Evolutionary conservation across 805 yeast genomes (phyloP).

Genomic region (Pichia nakasei): DNA sequence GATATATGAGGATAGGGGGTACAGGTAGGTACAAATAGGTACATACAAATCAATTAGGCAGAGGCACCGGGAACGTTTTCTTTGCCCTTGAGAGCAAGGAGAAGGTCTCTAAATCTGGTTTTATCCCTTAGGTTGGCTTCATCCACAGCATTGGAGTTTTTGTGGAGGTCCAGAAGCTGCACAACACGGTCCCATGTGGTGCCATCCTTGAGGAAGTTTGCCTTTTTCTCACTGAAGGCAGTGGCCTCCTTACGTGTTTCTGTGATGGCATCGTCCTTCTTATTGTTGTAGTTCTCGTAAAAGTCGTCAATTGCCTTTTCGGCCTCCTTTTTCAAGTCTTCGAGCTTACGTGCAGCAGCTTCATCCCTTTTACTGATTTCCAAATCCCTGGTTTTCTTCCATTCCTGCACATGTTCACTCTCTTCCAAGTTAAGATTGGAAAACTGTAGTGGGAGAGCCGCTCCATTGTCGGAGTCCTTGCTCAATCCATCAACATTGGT

Average conservation of each 20-base stretch:
- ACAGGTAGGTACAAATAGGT: no score
- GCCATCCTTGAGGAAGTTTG: slow-evolving; percentile 43
- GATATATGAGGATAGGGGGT: no score
- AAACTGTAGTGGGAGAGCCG: slow-evolving; percentile 36
- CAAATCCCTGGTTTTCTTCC: slow-evolving; percentile 74
- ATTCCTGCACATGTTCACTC: slow-evolving; percentile 55
- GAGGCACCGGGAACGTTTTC: slow-evolving; percentile 46
- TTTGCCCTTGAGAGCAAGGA: slow-evolving; percentile 46
- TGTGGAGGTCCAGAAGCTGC: slow-evolving; percentile 33
- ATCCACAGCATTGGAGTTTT: slow-evolving; percentile 29
- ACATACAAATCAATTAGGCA: background rate
- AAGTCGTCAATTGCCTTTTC: slow-evolving; percentile 80
- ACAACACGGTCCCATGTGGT: slow-evolving; percentile 50
- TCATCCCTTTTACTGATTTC: slow-evolving; percentile 78
- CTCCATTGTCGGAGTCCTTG: background rate
- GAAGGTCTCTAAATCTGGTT: slow-evolving; percentile 42
- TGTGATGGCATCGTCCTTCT: slow-evolving; percentile 62
- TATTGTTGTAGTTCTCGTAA: slow-evolving; percentile 81
- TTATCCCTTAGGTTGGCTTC: slow-evolving; percentile 36
- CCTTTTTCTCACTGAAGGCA: slow-evolving; percentile 65
- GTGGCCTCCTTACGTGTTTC: slow-evolving; percentile 60
- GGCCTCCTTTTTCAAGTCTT: slow-evolving; percentile 66
- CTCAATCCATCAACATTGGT: no score
- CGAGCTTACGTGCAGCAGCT: slow-evolving; percentile 52
- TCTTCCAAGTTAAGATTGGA: slow-evolving; percentile 33